Conservation (phyloP, 352 stramenopile species). For the Pythium myriotylum region DNA sequence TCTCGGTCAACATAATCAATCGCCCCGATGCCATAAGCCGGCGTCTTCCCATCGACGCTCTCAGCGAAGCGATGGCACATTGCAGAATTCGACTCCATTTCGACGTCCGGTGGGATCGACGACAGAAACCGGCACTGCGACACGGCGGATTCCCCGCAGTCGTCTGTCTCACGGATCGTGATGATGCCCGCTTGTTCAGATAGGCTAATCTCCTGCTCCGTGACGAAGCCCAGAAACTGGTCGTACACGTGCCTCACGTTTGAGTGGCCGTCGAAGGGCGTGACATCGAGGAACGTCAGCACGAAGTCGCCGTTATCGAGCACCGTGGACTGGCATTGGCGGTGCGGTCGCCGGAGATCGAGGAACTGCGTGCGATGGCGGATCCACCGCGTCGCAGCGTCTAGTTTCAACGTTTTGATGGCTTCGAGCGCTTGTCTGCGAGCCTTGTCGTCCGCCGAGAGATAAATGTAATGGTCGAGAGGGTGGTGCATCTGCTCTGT, state of each 20-base stretch:
- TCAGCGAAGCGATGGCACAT: conserved; percentile 18
- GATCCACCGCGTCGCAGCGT: conserved; percentile 6
- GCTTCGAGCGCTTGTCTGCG: background rate
- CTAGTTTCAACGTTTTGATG: background rate
- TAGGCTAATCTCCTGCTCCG: conserved; percentile 25
- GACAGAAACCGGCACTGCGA: conserved; percentile 14
- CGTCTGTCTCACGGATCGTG: conserved; percentile 26
- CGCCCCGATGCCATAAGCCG: background rate
- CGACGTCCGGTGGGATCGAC: conserved; percentile 6
- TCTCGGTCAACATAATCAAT: conserved; percentile 12
- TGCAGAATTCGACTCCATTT: conserved; percentile 24
- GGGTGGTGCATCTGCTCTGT: background rate
- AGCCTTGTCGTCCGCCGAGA: background rate
- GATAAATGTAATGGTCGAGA: conserved; percentile 14
- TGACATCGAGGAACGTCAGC: conserved; percentile 3
- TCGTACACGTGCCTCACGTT: conserved; percentile 17
- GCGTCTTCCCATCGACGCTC: background rate
- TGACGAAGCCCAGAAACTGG: conserved; percentile 13
- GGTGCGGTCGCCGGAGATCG: background rate
- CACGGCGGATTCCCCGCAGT: background rate
- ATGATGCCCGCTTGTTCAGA: conserved; percentile 21
- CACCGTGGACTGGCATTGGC: background rate
- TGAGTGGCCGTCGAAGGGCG: background rate
- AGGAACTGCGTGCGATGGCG: conserved; percentile 9
- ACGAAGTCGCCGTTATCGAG: conserved; percentile 11